These are phyloP conservation scores for Alternaria solani DNA, from an alignment of 2,329 filamentous ascomycete genomes.

Conservation along the genomic window DNA sequence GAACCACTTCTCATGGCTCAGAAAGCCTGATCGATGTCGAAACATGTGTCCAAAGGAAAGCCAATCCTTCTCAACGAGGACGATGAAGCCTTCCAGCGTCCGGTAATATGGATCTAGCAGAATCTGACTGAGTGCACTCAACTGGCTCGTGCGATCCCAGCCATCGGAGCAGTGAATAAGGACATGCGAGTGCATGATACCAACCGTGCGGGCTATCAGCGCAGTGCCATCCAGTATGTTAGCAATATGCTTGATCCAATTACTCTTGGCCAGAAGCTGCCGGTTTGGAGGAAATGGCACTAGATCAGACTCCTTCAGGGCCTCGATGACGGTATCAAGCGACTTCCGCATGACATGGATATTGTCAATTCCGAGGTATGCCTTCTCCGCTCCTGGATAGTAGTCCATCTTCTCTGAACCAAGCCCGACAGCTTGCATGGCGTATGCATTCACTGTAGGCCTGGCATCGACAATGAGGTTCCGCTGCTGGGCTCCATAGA, in stretches of 20 bases:
- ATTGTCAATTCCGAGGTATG: constrained; percentile 95
- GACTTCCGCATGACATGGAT: constrained; percentile 98
- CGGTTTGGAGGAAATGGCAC: constrained; percentile 81
- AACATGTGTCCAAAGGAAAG: constrained; percentile 98
- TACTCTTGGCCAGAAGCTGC: constrained; percentile 81
- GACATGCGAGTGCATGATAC: constrained; percentile 91
- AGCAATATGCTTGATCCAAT: constrained; percentile 89
- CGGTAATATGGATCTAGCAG: constrained; percentile 96
- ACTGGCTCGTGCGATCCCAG: constrained; percentile 96
- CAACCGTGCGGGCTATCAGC: constrained; percentile 85
- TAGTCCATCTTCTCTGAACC: constrained; percentile 98
- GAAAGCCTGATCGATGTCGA: constrained; percentile 83
- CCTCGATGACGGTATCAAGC: constrained; percentile 84
- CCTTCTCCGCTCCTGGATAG: constrained; percentile 90
- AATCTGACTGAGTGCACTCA: constrained; percentile 89
- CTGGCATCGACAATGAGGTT: constrained; percentile 97
- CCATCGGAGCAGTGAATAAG: constrained; percentile 98
- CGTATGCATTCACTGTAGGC: constrained; percentile 90
- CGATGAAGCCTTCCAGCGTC: constrained; percentile 92
- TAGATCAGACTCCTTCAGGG: constrained; percentile 90
- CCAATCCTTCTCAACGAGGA: constrained; percentile 97
- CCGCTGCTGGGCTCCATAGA: constrained; percentile 91
- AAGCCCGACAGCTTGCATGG: constrained; percentile 91
- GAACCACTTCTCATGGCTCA: constrained; percentile 96
- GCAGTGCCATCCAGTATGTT: constrained; percentile 84